A percentile compares a stretch with the other conserved stretches of the same genome.
These are phyloP conservation scores for Alternaria arborescens DNA, from an alignment of 2,329 filamentous ascomycete genomes.

Conservation along the genomic window DNA sequence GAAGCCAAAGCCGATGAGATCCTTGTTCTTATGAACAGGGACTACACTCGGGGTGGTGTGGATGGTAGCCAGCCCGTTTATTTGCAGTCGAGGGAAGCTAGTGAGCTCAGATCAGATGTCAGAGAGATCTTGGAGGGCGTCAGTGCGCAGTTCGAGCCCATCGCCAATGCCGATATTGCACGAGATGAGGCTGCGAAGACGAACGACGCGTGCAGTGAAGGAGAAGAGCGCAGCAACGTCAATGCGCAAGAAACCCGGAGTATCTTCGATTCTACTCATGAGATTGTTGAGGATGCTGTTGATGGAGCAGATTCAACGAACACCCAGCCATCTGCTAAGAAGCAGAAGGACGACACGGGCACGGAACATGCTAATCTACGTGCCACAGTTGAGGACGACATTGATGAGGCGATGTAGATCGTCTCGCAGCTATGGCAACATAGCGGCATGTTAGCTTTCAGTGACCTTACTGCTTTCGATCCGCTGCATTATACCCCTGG, in stretches of 20 bases:
- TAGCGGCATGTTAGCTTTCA: neutral
- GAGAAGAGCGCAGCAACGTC: neutral
- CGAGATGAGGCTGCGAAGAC: neutral
- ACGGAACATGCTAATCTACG: neutral
- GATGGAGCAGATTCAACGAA: neutral
- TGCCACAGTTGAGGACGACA: slow-evolving; percentile 7
- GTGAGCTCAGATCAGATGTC: slow-evolving; percentile 25
- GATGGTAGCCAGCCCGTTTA: slow-evolving; percentile 7
- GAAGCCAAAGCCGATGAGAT: slow-evolving; percentile 57
- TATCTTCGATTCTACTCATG: neutral
- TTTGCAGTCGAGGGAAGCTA: slow-evolving; percentile 21
- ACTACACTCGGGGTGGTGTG: slow-evolving; percentile 49
- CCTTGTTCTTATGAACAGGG: slow-evolving; percentile 45
- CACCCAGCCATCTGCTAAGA: neutral
- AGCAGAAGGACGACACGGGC: neutral
- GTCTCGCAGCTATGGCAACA: neutral
- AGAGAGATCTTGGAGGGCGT: slow-evolving; percentile 25
- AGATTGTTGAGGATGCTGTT: neutral
- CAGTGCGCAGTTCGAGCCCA: slow-evolving; percentile 32
- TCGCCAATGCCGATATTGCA: slow-evolving; percentile 29
- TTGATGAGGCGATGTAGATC: slow-evolving; percentile 4
- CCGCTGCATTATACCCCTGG: neutral
- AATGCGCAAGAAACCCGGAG: slow-evolving; percentile 10
- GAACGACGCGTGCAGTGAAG: neutral
- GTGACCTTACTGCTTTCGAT: neutral